Base-by-base conservation (phyloP, 257 asterid genomes). In the Lycium barbarum region DNA sequence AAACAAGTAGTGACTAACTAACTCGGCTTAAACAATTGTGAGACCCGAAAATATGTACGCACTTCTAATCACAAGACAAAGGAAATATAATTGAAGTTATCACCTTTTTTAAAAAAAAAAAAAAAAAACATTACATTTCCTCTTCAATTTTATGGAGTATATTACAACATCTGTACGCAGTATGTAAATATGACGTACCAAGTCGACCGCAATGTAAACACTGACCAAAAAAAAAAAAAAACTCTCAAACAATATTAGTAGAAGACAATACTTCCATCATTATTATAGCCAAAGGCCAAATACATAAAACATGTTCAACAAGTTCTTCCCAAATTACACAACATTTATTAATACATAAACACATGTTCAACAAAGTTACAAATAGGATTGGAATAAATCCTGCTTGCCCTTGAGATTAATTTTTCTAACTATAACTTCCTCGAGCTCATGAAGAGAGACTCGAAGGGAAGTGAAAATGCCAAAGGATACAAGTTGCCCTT, bases 401-500 rank as follows among this genome's bases (percentile, higher is more conserved):
- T 85, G 79, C 70, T 61, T 59, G 72, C 87, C 82, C 84, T 81
- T 85, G 83, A 70, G 87, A 83, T 88, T 55, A 22, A 83, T 88
- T 62, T 35, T 73, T 72, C 36, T 5, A 43, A 66, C 45, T 59
- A 18, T 35, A 43, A 17, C 73, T 45, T 79, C 71, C 85, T 51
- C 49, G 67, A 58, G 81, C 58, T 79, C 76, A 40, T 14, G 80
- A 81, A 59, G 71, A 84, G 13, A 38, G 72, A 45, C 55, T 74
- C 83, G 38, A 12, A 66, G 22, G 76, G 78, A 72, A 79, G 83
- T 55, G 68, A 80, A 90, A 84, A 90, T 94, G 98, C 95, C 98
- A 93, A 94, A 94, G 98, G 95, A 94, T 93, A 83, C 91, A 92
- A 93, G 97, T 94, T 94, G 98, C 97, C 98, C 98, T 92, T 85